A percentile compares a stretch with the other conserved stretches of the same genome.
Evolutionary conservation across 2,329 filamentous ascomycete genomes (phyloP).

Genomic region (Cadophora malorum): DNA sequence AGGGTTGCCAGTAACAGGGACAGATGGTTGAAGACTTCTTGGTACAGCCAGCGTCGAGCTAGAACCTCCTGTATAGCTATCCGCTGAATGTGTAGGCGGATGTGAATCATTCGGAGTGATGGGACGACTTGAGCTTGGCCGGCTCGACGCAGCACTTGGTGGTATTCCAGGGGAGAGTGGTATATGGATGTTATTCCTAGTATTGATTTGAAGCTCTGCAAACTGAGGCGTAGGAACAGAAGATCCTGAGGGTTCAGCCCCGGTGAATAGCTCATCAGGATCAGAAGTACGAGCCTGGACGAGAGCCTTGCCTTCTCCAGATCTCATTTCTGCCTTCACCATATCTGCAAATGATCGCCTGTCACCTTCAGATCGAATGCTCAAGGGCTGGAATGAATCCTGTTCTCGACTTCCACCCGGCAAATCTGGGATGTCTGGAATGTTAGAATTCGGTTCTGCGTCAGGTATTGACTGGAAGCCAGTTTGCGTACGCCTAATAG

Average conservation of each 20-base stretch:
- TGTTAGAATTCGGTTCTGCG: neutral
- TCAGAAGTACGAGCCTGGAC: slow-evolving; percentile 45
- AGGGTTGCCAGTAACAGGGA: slow-evolving; percentile 3
- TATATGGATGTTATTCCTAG: slow-evolving; percentile 39
- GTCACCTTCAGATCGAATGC: slow-evolving; percentile 6
- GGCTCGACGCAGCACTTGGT: slow-evolving; percentile 15
- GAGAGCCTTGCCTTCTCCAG: slow-evolving; percentile 65
- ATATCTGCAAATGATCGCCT: slow-evolving; percentile 45
- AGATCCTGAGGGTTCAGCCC: slow-evolving; percentile 14
- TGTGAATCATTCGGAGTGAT: slow-evolving; percentile 23
- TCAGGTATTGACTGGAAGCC: slow-evolving; percentile 48
- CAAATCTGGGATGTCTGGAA: neutral
- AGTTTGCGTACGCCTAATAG: slow-evolving; percentile 64
- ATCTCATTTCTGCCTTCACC: slow-evolving; percentile 64
- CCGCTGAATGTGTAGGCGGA: slow-evolving; percentile 6
- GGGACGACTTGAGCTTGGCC: slow-evolving; percentile 28
- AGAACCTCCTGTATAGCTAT: slow-evolving; percentile 9
- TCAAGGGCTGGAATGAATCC: neutral
- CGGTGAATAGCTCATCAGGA: slow-evolving; percentile 28
- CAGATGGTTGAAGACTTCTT: slow-evolving; percentile 13
- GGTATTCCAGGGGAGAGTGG: slow-evolving; percentile 29
- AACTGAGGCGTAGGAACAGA: slow-evolving; percentile 31
- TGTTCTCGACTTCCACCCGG: neutral
- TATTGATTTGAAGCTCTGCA: slow-evolving; percentile 40
- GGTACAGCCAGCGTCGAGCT: slow-evolving; percentile 8